Base-by-base conservation (phyloP, 2,329 filamentous ascomycete genomes). In the Macroventuria anomochaeta region DNA sequence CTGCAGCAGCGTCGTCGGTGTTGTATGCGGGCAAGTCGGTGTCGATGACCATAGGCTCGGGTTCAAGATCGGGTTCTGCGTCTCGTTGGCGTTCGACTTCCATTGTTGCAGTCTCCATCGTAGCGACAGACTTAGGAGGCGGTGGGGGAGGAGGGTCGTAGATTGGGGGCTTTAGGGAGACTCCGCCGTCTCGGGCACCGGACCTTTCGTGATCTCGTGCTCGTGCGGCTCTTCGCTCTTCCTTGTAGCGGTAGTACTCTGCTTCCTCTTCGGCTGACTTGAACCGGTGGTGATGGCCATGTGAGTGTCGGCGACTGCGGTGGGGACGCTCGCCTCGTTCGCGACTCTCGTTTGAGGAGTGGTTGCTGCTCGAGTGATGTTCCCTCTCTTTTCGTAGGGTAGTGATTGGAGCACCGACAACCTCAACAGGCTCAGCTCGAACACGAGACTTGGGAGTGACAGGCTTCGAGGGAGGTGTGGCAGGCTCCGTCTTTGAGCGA, bases 271-370 rank as follows among this genome's bases (percentile, higher is more conserved):
- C 67, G 12, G 63, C 51, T 3, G 63, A 67, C 7, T 62, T 63
- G 49, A 71, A 72, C 1, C 61, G 65, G 26, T 64, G 64, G 6
- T 66, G 61, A 4, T 51, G 62, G 2, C 55, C 52, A 17, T 66
- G 63, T 11, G 69, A 73, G 39, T 66, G 57, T 29, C 66, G 65
- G 7, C 69, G 67, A 46, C 59, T 69, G n/a, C 67, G 70, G 46
- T 69, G 66, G 3, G 66, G 61, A 2, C 68, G 69, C 31, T 73
- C 68, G 21, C 50, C 52, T 12, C 67, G 59, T 26, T 72, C 70
- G 7, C 68, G 65, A 36, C 69, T 70, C 20, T 65, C 70, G 25
- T 67, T 67, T 1, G 71, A 73, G 2, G 70, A 73, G 26, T 69
- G 61, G 11, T 67, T 63, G 46, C 67, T 71, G 42, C 64, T 71